Evolutionary conservation across 192 early-diverging fungal species (phyloP).

Genomic region (Phlyctochytrium bullatum): DNA sequence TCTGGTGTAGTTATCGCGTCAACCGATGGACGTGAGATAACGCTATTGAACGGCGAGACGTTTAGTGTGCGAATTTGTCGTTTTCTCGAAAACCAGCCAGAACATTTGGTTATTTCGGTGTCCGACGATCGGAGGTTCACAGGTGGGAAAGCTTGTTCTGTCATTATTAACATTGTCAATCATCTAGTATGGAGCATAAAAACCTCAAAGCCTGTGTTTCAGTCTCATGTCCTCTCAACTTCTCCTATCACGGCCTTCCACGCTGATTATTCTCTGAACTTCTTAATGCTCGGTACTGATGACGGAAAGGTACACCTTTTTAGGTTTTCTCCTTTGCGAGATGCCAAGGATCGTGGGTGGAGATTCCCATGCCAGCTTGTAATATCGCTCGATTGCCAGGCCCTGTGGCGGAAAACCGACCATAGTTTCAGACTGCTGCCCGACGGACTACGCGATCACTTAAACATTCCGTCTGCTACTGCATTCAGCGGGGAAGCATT

Average conservation of each 20-base stretch:
- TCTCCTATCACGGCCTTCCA: background rate
- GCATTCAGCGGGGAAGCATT: background rate
- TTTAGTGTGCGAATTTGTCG: background rate
- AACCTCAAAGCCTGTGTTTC: background rate
- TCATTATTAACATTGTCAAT: background rate
- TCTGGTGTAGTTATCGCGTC: background rate
- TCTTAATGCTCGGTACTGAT: background rate
- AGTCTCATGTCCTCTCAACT: background rate
- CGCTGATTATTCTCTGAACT: background rate
- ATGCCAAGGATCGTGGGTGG: background rate
- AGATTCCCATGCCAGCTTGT: background rate
- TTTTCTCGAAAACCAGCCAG: background rate
- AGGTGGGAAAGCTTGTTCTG: background rate
- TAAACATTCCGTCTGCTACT: background rate
- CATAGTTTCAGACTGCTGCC: background rate
- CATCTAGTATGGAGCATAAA: background rate
- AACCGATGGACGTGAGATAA: background rate
- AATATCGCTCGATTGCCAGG: background rate
- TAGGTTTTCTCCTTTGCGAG: background rate
- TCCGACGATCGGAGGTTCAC: background rate
- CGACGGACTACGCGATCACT: background rate
- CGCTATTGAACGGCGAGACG: background rate
- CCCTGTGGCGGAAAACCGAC: background rate
- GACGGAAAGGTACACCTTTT: background rate
- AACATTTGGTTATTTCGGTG: background rate